These are phyloP conservation scores for Borovskyia barvae DNA, from an alignment of 208 protist species.

Conservation along the genomic window DNA sequence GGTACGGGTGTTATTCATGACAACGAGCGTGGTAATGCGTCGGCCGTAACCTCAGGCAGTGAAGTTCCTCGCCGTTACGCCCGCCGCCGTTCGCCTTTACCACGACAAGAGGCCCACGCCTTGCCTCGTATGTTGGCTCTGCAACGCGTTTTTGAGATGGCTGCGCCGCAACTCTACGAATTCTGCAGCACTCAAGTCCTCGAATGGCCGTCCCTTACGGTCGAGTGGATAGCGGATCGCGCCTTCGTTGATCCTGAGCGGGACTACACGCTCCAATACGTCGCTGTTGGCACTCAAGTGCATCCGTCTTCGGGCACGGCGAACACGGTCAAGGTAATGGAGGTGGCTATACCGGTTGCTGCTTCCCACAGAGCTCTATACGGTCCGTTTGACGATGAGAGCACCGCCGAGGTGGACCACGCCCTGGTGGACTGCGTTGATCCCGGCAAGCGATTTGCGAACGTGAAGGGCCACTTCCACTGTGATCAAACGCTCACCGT, in stretches of 20 bases:
- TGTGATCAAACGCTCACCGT: conserved; percentile 36
- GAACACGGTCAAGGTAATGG: conserved; percentile 55
- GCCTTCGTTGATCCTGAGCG: conserved; percentile 34
- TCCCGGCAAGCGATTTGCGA: conserved; percentile 38
- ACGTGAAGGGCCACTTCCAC: conserved; percentile 50
- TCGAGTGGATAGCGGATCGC: conserved; percentile 64
- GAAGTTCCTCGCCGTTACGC: neutral
- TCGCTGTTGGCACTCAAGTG: conserved; percentile 51
- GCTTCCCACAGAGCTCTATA: conserved; percentile 24
- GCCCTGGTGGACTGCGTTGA: conserved; percentile 25
- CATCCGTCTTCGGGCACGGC: conserved; percentile 8
- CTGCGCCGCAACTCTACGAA: conserved; percentile 34
- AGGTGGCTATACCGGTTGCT: conserved; percentile 42
- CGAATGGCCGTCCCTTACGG: conserved; percentile 56
- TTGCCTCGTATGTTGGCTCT: conserved; percentile 39
- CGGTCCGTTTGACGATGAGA: conserved; percentile 34
- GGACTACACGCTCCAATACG: conserved; percentile 62
- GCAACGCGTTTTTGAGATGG: conserved; percentile 43
- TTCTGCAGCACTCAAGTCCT: conserved; percentile 45
- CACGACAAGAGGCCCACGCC: conserved; percentile 11
- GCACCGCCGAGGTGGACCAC: conserved; percentile 8
- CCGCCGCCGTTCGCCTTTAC: neutral
- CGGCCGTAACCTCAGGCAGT: too few species aligned
- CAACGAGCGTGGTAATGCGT: too few species aligned
- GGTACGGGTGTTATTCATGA: too few species aligned